Percentiles rank a stretch among this genome's conserved stretches.
phyloP scores from a whole-genome alignment of 148 eudicot species.

The Rhododendron molle region DNA sequence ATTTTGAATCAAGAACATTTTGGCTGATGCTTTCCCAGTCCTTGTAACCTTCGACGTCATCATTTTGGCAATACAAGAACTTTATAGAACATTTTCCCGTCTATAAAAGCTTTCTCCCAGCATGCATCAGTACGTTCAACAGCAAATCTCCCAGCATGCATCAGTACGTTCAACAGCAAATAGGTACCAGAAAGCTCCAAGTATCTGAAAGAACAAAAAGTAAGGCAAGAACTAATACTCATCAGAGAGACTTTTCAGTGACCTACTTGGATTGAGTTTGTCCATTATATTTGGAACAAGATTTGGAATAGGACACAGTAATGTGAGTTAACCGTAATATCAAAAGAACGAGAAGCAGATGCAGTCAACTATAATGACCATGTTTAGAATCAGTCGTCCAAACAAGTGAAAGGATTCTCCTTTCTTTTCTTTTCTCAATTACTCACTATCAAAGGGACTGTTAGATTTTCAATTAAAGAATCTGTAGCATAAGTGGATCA shows the following conservation, averaged over 20 bases:
- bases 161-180: conserved; percentile 5
- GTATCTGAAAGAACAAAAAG: conserved; percentile 32
- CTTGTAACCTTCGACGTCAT: conserved; percentile 13
- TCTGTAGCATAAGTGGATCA: neutral
- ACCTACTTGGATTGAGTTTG: neutral
- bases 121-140: conserved; percentile 53
- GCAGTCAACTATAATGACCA: neutral
- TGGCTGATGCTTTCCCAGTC: conserved; percentile 32
- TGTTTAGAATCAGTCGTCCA: neutral
- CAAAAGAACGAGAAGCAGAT: neutral
- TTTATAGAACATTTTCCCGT: conserved; percentile 20
- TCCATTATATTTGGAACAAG: neutral
- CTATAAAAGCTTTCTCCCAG: conserved; percentile 43
- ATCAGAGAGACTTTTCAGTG: neutral
- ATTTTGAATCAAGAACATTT: conserved; percentile 22
- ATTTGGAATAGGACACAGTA: neutral
- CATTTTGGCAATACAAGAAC: conserved; percentile 40
- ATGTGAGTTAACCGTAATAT: neutral
- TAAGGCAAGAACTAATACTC: neutral
- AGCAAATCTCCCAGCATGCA: conserved; percentile 9
- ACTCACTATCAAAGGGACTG: too few species aligned
- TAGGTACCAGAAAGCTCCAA: conserved; percentile 68
- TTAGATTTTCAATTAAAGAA: too few species aligned
- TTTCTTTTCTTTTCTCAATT: too few species aligned
- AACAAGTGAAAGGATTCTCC: too few species aligned